Evolutionary conservation across 768 basidiomycete genomes (phyloP).

Genomic region (Lentinula edodes): DNA sequence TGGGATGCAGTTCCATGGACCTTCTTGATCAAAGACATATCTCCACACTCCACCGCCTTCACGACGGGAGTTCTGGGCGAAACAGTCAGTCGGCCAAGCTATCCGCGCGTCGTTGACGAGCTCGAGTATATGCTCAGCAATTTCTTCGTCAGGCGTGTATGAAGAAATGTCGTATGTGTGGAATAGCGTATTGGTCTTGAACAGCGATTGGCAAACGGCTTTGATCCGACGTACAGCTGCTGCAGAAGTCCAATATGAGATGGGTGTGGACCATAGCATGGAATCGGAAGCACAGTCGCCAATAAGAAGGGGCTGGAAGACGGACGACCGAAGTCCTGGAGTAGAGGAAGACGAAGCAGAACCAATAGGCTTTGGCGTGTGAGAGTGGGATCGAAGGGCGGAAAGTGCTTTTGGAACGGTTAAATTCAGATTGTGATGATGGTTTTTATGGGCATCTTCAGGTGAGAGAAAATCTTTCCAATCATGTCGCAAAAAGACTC

Average conservation of each 20-base stretch:
- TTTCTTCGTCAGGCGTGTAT: constrained; percentile 58
- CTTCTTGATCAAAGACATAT: constrained; percentile 80
- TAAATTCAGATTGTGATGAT: constrained; percentile 21
- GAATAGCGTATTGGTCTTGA: constrained; percentile 54
- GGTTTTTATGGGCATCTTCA: constrained; percentile 22
- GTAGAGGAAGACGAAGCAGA: constrained; percentile 7
- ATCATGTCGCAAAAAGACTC: constrained; percentile 56
- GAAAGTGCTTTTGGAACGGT: constrained; percentile 15
- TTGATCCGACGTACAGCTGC: constrained; percentile 63
- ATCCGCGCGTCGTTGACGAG: constrained; percentile 70
- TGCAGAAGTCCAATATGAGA: constrained; percentile 57
- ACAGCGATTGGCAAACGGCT: constrained; percentile 67
- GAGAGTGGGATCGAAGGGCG: constrained; percentile 17
- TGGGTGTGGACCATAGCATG: constrained; percentile 53
- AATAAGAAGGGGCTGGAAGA: constrained; percentile 64
- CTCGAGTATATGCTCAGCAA: constrained; percentile 64
- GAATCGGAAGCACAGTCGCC: constrained; percentile 68
- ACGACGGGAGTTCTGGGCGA: constrained; percentile 43
- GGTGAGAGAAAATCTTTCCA: constrained; percentile 48
- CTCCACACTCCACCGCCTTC: constrained; percentile 68
- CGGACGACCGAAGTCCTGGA: constrained; percentile 14
- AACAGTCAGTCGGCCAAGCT: constrained; percentile 72
- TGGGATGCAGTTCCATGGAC: constrained; percentile 54
- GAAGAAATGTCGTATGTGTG: constrained; percentile 68
- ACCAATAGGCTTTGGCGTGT: constrained; percentile 14